Percentiles rank a stretch among this genome's conserved stretches.
Conservation (phyloP, 2,329 filamentous ascomycete genomes). For the Xylaria sp. region DNA sequence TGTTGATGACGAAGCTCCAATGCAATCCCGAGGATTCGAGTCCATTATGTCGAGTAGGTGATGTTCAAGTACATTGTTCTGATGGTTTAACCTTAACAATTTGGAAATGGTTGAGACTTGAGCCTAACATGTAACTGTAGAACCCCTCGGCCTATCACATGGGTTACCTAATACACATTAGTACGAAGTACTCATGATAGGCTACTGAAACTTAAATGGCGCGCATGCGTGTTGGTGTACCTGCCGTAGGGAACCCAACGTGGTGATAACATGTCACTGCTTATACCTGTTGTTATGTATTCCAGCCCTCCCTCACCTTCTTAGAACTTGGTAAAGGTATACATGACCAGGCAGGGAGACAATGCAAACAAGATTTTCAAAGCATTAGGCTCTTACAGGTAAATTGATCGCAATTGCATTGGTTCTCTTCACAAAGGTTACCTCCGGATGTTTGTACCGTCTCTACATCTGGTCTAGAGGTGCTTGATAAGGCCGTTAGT, state of each 20-base stretch:
- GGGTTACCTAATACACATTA: neutral
- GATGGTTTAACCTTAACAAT: too few species aligned
- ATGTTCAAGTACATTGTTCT: neutral
- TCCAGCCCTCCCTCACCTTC: neutral
- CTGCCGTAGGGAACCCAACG: neutral
- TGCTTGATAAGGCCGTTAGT: neutral
- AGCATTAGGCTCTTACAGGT: neutral
- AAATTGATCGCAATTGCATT: neutral
- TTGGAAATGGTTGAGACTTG: too few species aligned
- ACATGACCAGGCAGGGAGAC: neutral
- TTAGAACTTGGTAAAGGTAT: neutral
- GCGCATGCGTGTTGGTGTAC: neutral
- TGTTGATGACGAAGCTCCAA: neutral
- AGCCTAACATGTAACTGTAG: too few species aligned
- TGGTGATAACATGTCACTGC: neutral
- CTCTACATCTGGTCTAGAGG: neutral
- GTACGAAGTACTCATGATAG: neutral
- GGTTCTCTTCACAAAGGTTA: neutral
- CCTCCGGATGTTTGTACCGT: neutral
- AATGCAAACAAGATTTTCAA: neutral
- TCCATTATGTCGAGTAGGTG: neutral
- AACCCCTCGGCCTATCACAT: neutral
- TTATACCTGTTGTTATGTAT: neutral
- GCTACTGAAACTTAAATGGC: conserved; percentile 4
- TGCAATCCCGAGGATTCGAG: neutral